Conservation (phyloP, 2,329 filamentous ascomycete genomes). For the Neobulgaria alba region DNA sequence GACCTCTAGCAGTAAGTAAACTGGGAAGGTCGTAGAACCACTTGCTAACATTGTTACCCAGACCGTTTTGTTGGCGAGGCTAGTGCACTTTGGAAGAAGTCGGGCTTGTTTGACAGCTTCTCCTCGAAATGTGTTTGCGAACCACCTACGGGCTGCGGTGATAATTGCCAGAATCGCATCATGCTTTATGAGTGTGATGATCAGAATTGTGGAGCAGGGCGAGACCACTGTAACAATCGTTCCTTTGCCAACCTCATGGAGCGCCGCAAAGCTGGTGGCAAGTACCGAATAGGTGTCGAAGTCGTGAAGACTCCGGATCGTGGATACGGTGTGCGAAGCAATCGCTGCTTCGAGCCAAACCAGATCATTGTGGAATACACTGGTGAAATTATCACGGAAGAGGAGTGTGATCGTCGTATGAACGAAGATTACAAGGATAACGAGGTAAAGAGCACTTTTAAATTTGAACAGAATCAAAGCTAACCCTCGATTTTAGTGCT, state of each 20-base stretch:
- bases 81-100: slow-evolving; percentile 70
- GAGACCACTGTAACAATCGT: slow-evolving; percentile 72
- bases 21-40: not conserved
- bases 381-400: slow-evolving; percentile 92
- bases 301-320: slow-evolving; percentile 85
- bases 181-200: slow-evolving; percentile 97
- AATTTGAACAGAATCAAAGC: slow-evolving; percentile 3
- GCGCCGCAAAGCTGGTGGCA: slow-evolving; percentile 68
- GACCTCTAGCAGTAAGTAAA: slow-evolving; percentile 72
- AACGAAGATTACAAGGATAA: slow-evolving; percentile 89
- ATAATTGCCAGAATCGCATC: slow-evolving; percentile 86
- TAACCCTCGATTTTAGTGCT: slow-evolving; percentile 53
- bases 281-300: slow-evolving; percentile 88
- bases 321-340: slow-evolving; percentile 86
- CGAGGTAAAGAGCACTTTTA: slow-evolving; percentile 52
- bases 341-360: slow-evolving; percentile 75
- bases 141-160: slow-evolving; percentile 71
- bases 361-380: slow-evolving; percentile 99
- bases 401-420: slow-evolving; percentile 90
- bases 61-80: slow-evolving; percentile 88
- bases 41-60: slow-evolving; percentile 29
- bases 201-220: slow-evolving; percentile 74
- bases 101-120: slow-evolving; percentile 64
- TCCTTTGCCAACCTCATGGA: slow-evolving; percentile 73
- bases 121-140: slow-evolving; percentile 72